These are phyloP conservation scores for Tolypocladium tropicale DNA, from an alignment of 2,329 filamentous ascomycete genomes.

Conservation along the genomic window DNA sequence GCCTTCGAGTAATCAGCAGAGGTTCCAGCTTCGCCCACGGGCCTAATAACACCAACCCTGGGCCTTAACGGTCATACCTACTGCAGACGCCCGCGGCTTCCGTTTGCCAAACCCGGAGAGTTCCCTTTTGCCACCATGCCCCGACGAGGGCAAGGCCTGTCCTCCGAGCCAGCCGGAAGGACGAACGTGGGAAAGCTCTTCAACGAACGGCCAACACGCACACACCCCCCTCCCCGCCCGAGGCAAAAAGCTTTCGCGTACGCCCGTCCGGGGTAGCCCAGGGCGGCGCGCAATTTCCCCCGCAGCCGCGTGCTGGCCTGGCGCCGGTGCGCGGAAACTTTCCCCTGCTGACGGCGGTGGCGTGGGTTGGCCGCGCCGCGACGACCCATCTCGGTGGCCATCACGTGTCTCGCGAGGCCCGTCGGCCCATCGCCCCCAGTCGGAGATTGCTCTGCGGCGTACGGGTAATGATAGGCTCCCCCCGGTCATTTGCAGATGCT, in stretches of 20 bases:
- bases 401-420: background rate
- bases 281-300: background rate
- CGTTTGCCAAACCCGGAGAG: background rate
- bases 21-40: background rate
- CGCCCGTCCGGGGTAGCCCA: background rate
- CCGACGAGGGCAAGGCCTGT: background rate
- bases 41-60: no score
- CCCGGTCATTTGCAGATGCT: no score
- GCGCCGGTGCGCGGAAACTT: background rate
- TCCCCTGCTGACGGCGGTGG: background rate
- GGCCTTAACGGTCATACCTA: no score
- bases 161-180: background rate
- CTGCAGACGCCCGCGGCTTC: background rate
- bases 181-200: no score
- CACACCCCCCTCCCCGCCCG: background rate
- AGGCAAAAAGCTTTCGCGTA: background rate
- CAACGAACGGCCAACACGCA: no score
- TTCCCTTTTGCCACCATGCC: background rate
- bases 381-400: background rate
- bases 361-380: no score
- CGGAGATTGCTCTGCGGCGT: background rate
- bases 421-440: background rate
- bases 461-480: no score
- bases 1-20: background rate
- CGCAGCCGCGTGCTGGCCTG: background rate